These are phyloP conservation scores for Polygonum aviculare DNA, from an alignment of 148 eudicot species.

Conservation along the genomic window DNA sequence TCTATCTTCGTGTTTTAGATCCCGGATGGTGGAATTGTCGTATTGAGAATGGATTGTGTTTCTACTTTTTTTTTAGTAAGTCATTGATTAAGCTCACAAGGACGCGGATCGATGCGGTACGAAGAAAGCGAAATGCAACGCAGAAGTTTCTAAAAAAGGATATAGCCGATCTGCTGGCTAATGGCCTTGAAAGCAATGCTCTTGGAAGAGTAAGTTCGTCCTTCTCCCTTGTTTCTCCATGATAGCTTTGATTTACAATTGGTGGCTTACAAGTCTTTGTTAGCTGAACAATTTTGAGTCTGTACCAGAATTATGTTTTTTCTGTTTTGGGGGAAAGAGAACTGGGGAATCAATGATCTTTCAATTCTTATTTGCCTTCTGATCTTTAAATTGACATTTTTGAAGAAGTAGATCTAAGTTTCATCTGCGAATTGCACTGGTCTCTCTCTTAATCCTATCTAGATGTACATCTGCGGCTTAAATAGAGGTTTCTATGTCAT, in stretches of 20 bases:
- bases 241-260: background rate
- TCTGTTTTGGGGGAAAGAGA: background rate
- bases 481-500: background rate
- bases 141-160: constrained; percentile 79
- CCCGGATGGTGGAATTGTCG: constrained; percentile 1
- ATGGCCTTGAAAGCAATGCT: constrained; percentile 71
- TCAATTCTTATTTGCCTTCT: background rate
- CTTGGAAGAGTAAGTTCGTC: constrained; percentile 44
- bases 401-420: background rate
- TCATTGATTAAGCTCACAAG: constrained; percentile 59
- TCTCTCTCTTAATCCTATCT: background rate
- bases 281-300: background rate
- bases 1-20: constrained; percentile 9
- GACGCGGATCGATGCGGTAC: constrained; percentile 57
- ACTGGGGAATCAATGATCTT: background rate
- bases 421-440: background rate
- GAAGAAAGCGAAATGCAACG: constrained; percentile 65
- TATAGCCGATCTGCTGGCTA: constrained; percentile 70
- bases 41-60: background rate
- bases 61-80: constrained; percentile 27
- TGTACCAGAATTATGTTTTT: background rate
- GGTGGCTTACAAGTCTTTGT: background rate
- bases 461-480: background rate
- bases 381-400: background rate
- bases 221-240: background rate